Percentiles rank a stretch among this genome's conserved stretches.
phyloP scores from a whole-genome alignment of 768 basidiomycete species.

The Amyloporia xantha region DNA sequence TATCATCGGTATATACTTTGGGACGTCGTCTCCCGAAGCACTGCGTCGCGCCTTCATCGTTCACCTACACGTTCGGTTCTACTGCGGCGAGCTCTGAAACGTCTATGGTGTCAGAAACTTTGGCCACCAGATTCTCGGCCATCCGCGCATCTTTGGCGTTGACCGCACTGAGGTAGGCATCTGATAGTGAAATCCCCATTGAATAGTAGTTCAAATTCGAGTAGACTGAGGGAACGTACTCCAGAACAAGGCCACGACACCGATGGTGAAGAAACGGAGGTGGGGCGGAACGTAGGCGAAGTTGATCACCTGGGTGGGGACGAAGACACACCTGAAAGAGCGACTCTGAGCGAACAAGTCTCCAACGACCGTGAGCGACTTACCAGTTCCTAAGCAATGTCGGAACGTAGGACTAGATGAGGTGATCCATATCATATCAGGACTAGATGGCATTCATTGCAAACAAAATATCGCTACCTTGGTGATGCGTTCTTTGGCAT shows the following conservation, averaged over 20 bases:
- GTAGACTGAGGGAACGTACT: slow-evolving; percentile 40
- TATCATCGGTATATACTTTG: no score
- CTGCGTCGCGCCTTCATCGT: no score
- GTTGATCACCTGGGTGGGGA: slow-evolving; percentile 75
- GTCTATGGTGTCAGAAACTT: neutral
- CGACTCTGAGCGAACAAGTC: neutral
- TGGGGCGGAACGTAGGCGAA: slow-evolving; percentile 74
- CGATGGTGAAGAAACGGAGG: slow-evolving; percentile 65
- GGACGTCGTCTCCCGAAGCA: no score
- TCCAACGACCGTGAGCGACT: slow-evolving; percentile 8
- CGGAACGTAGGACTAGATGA: slow-evolving; percentile 53
- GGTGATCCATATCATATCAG: neutral
- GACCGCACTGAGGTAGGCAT: slow-evolving; percentile 26
- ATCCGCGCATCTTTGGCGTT: slow-evolving; percentile 15
- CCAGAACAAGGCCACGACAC: slow-evolving; percentile 78
- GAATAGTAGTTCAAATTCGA: neutral
- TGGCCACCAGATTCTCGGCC: neutral
- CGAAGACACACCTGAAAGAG: slow-evolving; percentile 56
- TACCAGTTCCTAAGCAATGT: slow-evolving; percentile 76
- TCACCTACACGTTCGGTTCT: no score
- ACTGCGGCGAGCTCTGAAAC: neutral
- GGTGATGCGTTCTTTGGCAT: slow-evolving; percentile 41
- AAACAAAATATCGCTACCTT: slow-evolving; percentile 18
- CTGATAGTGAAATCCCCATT: slow-evolving; percentile 8
- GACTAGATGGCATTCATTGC: no score